phyloP scores from a whole-genome alignment of 139 green algal genomes.

The Zygnema circumcarinatum region DNA sequence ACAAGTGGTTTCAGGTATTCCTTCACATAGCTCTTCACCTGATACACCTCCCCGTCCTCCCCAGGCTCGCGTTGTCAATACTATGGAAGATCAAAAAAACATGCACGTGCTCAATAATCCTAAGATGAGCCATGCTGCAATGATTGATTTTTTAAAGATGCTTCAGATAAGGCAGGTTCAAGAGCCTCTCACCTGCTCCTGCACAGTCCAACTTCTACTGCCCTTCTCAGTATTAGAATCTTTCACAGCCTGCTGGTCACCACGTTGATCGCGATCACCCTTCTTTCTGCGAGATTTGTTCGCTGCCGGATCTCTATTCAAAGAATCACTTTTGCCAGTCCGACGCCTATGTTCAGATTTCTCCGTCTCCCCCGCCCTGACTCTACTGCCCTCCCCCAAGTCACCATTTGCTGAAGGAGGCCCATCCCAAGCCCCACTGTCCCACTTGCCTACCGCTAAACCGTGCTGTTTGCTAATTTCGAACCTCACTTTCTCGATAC shows the following conservation, averaged over 20 bases:
- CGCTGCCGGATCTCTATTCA: no score
- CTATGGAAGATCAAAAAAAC: no score
- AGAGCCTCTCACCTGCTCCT: neutral
- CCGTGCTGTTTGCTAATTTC: neutral
- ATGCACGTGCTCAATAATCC: no score
- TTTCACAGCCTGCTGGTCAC: no score
- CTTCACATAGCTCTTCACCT: slow-evolving; percentile 34
- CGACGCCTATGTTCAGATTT: neutral
- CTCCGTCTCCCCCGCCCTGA: neutral
- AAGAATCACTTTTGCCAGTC: neutral
- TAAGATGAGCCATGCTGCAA: no score
- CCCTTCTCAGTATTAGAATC: neutral
- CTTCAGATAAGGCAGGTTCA: no score
- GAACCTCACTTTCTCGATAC: neutral
- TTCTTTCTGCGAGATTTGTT: no score
- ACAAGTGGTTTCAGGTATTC: slow-evolving; percentile 32
- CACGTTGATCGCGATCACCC: neutral
- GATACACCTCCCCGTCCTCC: neutral
- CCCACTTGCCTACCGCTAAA: neutral
- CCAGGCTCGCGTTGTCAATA: no score
- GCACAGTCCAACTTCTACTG: neutral
- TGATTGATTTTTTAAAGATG: no score
- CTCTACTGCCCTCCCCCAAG: neutral
- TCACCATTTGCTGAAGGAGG: neutral
- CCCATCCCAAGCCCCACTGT: neutral